Conservation (phyloP, 129 eudicot species). For the carrot (Daucus carota) region DH1_v3.0 NC_030386.2:22089001-22089500, state of each 20-base stretch:
- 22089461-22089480: constrained; percentile 2
- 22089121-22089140: constrained; percentile 13
- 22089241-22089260: constrained; percentile 16
- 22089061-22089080: constrained; percentile 58
- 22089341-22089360: constrained; percentile 42
- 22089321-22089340: constrained; percentile 10
- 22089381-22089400: constrained; percentile 56
- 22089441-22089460: not conserved
- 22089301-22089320: constrained; percentile 17
- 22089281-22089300: constrained; percentile 27
- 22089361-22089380: constrained; percentile 58
- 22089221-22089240: constrained; percentile 9
- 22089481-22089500: constrained; percentile 20
- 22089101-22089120: constrained; percentile 56
- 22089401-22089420: constrained; percentile 82
- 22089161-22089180: constrained; percentile 7
- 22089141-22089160: constrained; percentile 17
- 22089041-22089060: constrained; percentile 14
- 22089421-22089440: constrained; percentile 18
- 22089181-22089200: constrained; percentile 23
- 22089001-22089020: constrained; percentile 4
- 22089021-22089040: not conserved
- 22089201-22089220: constrained; percentile 1
- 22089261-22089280: constrained; percentile 24
- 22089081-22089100: constrained; percentile 64